A percentile compares a stretch with the other conserved stretches of the same genome.
These are phyloP conservation scores for Globisporangium cederbergense DNA, from an alignment of 352 stramenopile genomes.

Conservation along the genomic window DNA sequence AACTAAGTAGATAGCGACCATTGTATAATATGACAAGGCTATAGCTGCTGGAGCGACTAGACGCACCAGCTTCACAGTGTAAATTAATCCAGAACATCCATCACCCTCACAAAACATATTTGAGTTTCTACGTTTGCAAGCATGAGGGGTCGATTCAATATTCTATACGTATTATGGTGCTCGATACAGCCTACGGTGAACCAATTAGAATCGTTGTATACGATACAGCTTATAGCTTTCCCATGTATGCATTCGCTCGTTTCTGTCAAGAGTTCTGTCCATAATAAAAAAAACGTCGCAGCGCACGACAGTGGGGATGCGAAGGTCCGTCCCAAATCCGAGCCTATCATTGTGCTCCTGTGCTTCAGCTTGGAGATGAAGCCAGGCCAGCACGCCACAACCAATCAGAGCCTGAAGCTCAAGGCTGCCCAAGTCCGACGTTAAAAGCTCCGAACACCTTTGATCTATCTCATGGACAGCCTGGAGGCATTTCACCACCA, in stretches of 20 bases:
- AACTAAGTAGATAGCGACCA: background rate
- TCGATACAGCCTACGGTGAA: background rate
- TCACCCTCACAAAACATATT: background rate
- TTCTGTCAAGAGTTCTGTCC: background rate
- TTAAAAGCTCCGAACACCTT: too few relatives aligned
- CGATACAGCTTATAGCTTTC: background rate
- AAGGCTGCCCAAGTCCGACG: too few relatives aligned
- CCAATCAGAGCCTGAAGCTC: too few relatives aligned
- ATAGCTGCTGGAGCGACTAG: background rate
- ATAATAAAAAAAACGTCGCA: background rate
- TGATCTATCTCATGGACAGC: too few relatives aligned
- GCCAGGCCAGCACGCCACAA: background rate
- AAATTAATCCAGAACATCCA: conserved; percentile 2
- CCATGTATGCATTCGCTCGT: background rate
- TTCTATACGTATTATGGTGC: background rate
- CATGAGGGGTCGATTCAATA: background rate
- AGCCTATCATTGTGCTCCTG: conserved; percentile 1
- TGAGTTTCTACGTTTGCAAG: background rate
- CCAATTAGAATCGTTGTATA: background rate
- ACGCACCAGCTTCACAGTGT: background rate
- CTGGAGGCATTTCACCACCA: too few relatives aligned
- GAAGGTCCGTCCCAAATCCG: conserved; percentile 2
- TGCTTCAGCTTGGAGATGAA: background rate
- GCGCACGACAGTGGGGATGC: background rate
- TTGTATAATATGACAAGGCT: background rate